phyloP scores from a whole-genome alignment of 345 rosid species.

The Citrus sinensis region DVS_A1.0 CM039166.1:23513501-23514000 shows the following conservation, averaged over 20 bases:
- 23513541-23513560: slow-evolving; percentile 55
- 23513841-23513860: slow-evolving; percentile 48
- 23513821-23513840: slow-evolving; percentile 91
- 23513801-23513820: slow-evolving; percentile 88
- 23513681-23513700: slow-evolving; percentile 9
- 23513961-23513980: slow-evolving; percentile 26
- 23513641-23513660: slow-evolving; percentile 72
- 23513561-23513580: slow-evolving; percentile 55
- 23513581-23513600: slow-evolving; percentile 65
- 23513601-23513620: slow-evolving; percentile 66
- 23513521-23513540: slow-evolving; percentile 56
- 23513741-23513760: slow-evolving; percentile 72
- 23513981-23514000: slow-evolving; percentile 30
- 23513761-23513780: slow-evolving; percentile 66
- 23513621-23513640: slow-evolving; percentile 81
- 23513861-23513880: slow-evolving; percentile 41
- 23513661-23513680: slow-evolving; percentile 18
- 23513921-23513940: slow-evolving; percentile 51
- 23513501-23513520: slow-evolving; percentile 61
- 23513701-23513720: slow-evolving; percentile 19
- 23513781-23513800: slow-evolving; percentile 79
- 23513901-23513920: slow-evolving; percentile 63
- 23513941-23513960: slow-evolving; percentile 45
- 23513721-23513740: slow-evolving; percentile 20
- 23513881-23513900: slow-evolving; percentile 45